These are phyloP conservation scores for Poronia punctata DNA, from an alignment of 495 filamentous ascomycete species.

Conservation along the genomic window DNA sequence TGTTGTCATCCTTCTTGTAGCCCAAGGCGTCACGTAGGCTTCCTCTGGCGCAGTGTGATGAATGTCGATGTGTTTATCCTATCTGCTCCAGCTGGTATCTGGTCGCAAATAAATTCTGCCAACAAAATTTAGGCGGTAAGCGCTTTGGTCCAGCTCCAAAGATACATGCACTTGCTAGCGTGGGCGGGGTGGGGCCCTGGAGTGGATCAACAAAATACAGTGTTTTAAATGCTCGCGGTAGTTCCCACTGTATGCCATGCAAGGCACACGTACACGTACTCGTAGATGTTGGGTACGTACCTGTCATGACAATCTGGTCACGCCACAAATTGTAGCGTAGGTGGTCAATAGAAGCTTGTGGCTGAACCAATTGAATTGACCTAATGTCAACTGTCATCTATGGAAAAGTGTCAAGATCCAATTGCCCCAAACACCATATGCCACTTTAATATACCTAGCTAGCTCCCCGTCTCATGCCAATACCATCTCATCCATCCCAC, in stretches of 20 bases:
- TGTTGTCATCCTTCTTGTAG: slow-evolving; percentile 29
- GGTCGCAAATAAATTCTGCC: slow-evolving; percentile 12
- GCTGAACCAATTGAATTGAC: background rate
- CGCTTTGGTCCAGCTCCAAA: background rate
- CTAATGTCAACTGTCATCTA: background rate
- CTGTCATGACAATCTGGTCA: no score
- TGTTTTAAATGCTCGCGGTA: no score
- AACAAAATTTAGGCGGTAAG: slow-evolving; percentile 15
- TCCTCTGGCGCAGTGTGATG: slow-evolving; percentile 1
- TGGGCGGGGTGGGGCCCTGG: slow-evolving; percentile 13
- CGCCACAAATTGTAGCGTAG: slow-evolving; percentile 6
- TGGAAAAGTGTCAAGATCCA: slow-evolving; percentile 32
- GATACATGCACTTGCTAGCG: no score
- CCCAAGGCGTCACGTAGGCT: background rate
- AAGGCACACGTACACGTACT: no score
- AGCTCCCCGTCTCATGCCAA: no score
- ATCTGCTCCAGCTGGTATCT: background rate
- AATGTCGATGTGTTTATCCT: slow-evolving; percentile 8
- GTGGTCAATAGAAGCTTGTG: slow-evolving; percentile 3
- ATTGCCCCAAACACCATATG: slow-evolving; percentile 17
- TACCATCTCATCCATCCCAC: slow-evolving; percentile 9
- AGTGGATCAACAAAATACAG: no score
- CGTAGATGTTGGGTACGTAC: no score
- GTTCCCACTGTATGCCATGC: slow-evolving; percentile 9
- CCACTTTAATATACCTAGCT: background rate